Evolutionary conservation across 78 protist species (phyloP), one percentile per base, ranked within the genome.

Genomic region (Speleostelium caveatum): DNA sequence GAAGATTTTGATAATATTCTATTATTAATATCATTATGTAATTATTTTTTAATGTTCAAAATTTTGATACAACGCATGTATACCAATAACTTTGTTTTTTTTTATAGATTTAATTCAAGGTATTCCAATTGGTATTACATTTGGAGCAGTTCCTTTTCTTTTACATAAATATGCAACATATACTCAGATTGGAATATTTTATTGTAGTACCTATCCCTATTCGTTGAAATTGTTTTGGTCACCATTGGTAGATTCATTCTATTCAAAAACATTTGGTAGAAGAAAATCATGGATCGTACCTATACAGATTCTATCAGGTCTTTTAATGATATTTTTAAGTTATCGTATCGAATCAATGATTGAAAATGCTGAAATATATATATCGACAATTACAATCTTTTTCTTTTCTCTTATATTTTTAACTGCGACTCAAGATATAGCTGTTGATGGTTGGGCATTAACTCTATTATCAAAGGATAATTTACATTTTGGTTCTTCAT

Each of bases 371-470:
- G 68, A 26, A 24, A 30, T 32, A 3, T 12, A 2, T 17, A 71
- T 67, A 17, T 30, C 33, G 26, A 16, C 75, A 41, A 21, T 69
- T 28, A 42, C 72, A 17, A 21, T 33, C 0, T 17, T 83, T 2
- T 83, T 83, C 63, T 83, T 83, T 56, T 21, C 45, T 16, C 2
- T 49, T 8, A 69, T 83, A 3, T 39, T 83, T n/a, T 39, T 83
- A 45, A 69, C 69, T 68, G 95, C 97, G 22, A 88, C 97, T 7
- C 97, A 96, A 63, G 98, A 97, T 72, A 94, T 97, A 55, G 98
- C 98, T 0, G 97, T 95, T 6, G 98, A 97, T 63, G 98, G 96
- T 0, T 94, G 96, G 97, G 98, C 97, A 32, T 24, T 97, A 28
- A 66, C 93, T 12, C 28, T 92, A 19, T 79, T 95, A 32, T 77